A percentile compares a stretch with the other conserved stretches of the same genome.
These are phyloP conservation scores for Aureobasidium sp. DNA, from an alignment of 2,329 filamentous ascomycete species.

Conservation along the genomic window DNA sequence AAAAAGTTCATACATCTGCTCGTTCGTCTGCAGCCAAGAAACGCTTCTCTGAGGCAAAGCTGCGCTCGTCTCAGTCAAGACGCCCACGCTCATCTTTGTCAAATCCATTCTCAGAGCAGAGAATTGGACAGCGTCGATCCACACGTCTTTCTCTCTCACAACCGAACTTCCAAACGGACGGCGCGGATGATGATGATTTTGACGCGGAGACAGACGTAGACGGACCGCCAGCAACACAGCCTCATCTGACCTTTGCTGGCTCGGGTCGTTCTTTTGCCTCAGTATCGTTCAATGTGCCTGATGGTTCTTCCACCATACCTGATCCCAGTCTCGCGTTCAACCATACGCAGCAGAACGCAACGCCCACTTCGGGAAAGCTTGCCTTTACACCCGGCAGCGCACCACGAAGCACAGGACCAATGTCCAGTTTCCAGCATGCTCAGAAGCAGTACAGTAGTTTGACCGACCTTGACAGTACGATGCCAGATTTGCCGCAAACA, in stretches of 20 bases:
- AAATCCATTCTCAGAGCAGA: neutral
- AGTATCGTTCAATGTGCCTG: neutral
- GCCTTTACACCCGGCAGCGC: neutral
- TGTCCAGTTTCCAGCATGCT: slow-evolving; percentile 2
- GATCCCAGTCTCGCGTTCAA: slow-evolving; percentile 5
- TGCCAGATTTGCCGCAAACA: neutral
- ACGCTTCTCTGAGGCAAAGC: neutral
- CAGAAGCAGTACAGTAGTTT: slow-evolving; percentile 3
- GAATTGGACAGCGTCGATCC: neutral
- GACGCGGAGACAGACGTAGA: neutral
- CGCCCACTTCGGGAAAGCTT: neutral
- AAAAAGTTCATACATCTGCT: neutral
- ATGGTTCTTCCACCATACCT: slow-evolving; percentile 6
- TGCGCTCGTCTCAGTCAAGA: neutral
- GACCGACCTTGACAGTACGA: slow-evolving; percentile 7
- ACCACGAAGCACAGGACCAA: neutral
- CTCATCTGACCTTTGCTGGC: neutral
- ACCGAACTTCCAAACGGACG: neutral
- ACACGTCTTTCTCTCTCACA: neutral
- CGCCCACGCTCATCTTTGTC: neutral
- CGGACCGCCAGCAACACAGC: neutral
- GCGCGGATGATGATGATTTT: neutral
- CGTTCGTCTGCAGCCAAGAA: neutral
- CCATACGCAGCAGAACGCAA: slow-evolving; percentile 1
- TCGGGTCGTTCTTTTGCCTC: neutral